Conservation (phyloP, 148 eudicot genomes). For the Bassia scoparia region DNA sequence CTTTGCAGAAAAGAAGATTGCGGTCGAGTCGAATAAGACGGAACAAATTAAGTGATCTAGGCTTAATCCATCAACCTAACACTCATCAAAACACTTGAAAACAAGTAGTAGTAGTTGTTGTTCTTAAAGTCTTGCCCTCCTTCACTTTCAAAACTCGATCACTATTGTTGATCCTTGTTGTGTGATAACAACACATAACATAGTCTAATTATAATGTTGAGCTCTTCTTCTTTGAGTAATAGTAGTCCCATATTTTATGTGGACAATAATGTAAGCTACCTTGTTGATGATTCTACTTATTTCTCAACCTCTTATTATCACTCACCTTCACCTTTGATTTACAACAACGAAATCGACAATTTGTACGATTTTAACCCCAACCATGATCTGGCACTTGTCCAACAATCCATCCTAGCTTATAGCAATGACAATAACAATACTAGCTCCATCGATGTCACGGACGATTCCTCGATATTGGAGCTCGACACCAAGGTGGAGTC, state of each 20-base stretch:
- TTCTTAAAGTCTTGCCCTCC: neutral
- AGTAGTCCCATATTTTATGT: constrained; percentile 16
- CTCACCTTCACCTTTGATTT: constrained; percentile 21
- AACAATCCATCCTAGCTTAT: constrained; percentile 19
- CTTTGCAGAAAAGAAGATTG: constrained; percentile 15
- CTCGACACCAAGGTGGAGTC: constrained; percentile 14
- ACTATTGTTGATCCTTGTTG: constrained; percentile 11
- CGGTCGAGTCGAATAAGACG: constrained; percentile 13
- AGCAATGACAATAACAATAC: neutral
- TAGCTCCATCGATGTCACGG: neutral
- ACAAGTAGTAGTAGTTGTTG: neutral
- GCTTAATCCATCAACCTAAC: neutral
- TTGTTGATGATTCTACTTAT: neutral
- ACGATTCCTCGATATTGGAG: constrained; percentile 19
- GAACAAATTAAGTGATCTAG: neutral
- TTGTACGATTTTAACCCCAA: constrained; percentile 10
- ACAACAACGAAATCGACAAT: constrained; percentile 18
- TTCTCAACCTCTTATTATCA: constrained; percentile 19
- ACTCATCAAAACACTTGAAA: neutral
- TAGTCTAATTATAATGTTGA: constrained; percentile 16
- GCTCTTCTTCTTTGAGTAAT: constrained; percentile 16
- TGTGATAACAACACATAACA: constrained; percentile 10
- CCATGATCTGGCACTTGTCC: constrained; percentile 28
- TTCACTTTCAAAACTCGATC: constrained; percentile 12
- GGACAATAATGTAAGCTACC: constrained; percentile 14